Percentiles rank a stretch among this genome's conserved stretches.
Conservation (phyloP, 129 eudicot genomes). For the Deinandra increscens region DNA sequence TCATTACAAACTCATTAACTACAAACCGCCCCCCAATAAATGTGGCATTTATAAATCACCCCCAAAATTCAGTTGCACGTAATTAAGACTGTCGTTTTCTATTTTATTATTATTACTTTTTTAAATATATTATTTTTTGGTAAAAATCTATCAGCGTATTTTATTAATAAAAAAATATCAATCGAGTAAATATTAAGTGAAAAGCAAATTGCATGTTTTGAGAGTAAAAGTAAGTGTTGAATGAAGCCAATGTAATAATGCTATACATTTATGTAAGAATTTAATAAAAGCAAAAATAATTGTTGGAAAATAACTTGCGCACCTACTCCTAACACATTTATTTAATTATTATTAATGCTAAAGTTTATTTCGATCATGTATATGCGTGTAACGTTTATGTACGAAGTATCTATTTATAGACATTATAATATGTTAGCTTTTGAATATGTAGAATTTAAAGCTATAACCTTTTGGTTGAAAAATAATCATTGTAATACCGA, state of each 20-base stretch:
- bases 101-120: not conserved
- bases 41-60: slow-evolving; percentile 33
- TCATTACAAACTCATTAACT: slow-evolving; percentile 31
- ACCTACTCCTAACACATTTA: slow-evolving; percentile 35
- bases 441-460: no score
- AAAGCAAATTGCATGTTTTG: slow-evolving; percentile 14
- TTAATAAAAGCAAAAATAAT: slow-evolving; percentile 20
- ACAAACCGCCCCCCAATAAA: slow-evolving; percentile 37
- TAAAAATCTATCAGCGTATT: not conserved
- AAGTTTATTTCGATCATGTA: not conserved
- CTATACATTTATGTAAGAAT: slow-evolving; percentile 1
- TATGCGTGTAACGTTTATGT: no score
- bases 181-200: not conserved
- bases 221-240: not conserved
- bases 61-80: slow-evolving; percentile 23
- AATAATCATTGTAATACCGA: no score
- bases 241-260: slow-evolving; percentile 12
- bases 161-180: not conserved
- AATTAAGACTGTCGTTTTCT: slow-evolving; percentile 23
- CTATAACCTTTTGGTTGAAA: no score
- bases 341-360: slow-evolving; percentile 24
- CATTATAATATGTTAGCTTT: no score
- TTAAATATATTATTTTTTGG: not conserved
- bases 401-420: no score
- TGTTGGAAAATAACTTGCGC: slow-evolving; percentile 26